phyloP scores from a whole-genome alignment of 768 basidiomycete genomes.

The Lactarius vividus region DNA sequence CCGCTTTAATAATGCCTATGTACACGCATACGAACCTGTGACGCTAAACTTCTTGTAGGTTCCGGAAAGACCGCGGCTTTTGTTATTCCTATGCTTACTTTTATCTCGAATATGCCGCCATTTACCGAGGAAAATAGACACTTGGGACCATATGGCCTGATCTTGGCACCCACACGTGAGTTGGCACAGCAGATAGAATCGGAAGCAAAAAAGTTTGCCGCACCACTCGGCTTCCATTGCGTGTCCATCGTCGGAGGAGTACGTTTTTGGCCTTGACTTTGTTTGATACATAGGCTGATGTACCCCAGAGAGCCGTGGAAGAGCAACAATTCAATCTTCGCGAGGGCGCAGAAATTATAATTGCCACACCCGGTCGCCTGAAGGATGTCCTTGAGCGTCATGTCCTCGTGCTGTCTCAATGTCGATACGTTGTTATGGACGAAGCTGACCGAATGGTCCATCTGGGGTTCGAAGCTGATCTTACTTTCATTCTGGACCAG shows the following conservation, averaged over 20 bases:
- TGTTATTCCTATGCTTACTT: constrained; percentile 96
- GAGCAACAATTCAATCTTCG: constrained; percentile 97
- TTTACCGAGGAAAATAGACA: constrained; percentile 93
- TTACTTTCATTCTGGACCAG: constrained; percentile 92
- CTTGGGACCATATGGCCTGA: constrained; percentile 89
- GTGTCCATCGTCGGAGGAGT: constrained; percentile 99
- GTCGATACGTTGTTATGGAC: constrained; percentile 99
- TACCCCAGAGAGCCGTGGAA: constrained; percentile 76
- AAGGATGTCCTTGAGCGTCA: constrained; percentile 97
- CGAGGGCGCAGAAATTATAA: constrained; percentile 98
- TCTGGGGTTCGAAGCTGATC: constrained; percentile 91
- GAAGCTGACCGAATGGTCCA: constrained; percentile 99
- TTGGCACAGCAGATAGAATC: constrained; percentile 95
- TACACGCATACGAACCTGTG: not conserved
- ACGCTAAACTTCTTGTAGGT: constrained; percentile 46
- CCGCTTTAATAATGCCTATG: constrained; percentile 29
- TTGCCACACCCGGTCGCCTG: constrained; percentile 96
- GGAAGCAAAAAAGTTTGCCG: constrained; percentile 89
- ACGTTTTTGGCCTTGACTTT: constrained; percentile 35
- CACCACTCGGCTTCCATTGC: constrained; percentile 85
- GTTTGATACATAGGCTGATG: constrained; percentile 26
- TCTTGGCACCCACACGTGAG: constrained; percentile 96
- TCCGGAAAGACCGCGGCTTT: constrained; percentile 99
- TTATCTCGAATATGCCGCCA: constrained; percentile 82
- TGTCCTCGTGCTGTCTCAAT: constrained; percentile 93